Evolutionary conservation across 2,329 filamentous ascomycete species (phyloP).

Genomic region (Nemania sp.): DNA sequence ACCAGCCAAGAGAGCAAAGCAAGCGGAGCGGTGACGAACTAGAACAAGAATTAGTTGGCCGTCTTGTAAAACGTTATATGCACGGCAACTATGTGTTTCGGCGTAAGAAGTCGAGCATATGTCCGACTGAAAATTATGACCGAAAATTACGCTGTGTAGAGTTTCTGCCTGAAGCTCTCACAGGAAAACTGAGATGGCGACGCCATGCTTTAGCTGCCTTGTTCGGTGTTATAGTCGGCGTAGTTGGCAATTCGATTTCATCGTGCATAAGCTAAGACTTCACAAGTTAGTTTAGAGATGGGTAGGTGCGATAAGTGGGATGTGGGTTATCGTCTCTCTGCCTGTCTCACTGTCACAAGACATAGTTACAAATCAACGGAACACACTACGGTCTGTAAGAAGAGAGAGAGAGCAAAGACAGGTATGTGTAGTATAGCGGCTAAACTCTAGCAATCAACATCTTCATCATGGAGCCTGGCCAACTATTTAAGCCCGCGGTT

Average conservation of each 20-base stretch:
- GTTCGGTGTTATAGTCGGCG: no score
- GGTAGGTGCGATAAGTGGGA: no score
- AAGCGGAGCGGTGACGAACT: no score
- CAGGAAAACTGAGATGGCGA: neutral
- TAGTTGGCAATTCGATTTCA: no score
- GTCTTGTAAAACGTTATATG: no score
- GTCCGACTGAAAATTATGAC: neutral
- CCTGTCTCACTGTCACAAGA: no score
- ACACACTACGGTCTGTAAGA: neutral
- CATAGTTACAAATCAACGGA: conserved; percentile 15
- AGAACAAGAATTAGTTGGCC: no score
- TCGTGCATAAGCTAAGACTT: no score
- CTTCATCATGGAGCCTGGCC: neutral
- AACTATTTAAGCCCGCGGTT: neutral
- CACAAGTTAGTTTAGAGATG: no score
- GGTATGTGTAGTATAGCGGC: neutral
- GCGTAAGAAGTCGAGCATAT: conserved; percentile 2
- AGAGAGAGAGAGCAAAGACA: neutral
- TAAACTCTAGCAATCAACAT: neutral
- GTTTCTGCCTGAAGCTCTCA: no score
- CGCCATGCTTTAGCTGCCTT: neutral
- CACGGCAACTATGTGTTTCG: no score
- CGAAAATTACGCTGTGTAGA: neutral
- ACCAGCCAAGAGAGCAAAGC: no score
- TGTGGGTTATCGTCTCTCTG: conserved; percentile 10